phyloP scores from a whole-genome alignment of 768 basidiomycete genomes.

The Termitomyces sp. region DNA sequence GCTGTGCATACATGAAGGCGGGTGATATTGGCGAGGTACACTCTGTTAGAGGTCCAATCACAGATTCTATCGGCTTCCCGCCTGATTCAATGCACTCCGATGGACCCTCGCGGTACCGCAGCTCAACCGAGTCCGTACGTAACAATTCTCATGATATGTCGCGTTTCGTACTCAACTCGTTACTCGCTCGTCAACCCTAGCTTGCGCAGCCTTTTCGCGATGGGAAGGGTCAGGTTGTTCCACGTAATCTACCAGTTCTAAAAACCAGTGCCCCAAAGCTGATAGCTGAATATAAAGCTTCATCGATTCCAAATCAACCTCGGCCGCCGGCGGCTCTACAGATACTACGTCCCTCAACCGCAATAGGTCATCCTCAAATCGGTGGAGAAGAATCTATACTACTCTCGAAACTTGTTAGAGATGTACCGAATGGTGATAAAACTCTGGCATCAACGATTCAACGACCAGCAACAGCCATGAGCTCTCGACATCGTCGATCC shows the following conservation, averaged over 20 bases:
- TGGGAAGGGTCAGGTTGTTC: background rate
- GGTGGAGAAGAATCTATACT: conserved; percentile 1
- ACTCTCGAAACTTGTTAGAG: background rate
- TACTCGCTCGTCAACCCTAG: background rate
- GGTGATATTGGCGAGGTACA: background rate
- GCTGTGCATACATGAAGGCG: background rate
- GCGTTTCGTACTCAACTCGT: background rate
- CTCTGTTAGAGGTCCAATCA: background rate
- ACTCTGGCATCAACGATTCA: conserved; percentile 2
- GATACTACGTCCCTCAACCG: conserved; percentile 15
- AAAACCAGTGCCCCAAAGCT: conserved; percentile 6
- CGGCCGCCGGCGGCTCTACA: background rate
- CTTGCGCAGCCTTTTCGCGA: background rate
- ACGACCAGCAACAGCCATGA: conserved; percentile 15
- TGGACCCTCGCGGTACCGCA: background rate
- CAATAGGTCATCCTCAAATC: conserved; percentile 16
- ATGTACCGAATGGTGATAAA: conserved; percentile 2
- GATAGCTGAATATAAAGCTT: conserved; percentile 10
- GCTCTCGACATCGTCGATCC: conserved; percentile 7
- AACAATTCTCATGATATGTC: background rate
- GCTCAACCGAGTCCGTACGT: background rate
- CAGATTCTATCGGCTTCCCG: background rate
- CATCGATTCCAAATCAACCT: background rate
- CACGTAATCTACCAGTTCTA: background rate
- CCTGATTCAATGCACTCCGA: background rate